Base-by-base conservation (phyloP, 2,329 filamentous ascomycete species). In the Monilinia aucupariae region DNA sequence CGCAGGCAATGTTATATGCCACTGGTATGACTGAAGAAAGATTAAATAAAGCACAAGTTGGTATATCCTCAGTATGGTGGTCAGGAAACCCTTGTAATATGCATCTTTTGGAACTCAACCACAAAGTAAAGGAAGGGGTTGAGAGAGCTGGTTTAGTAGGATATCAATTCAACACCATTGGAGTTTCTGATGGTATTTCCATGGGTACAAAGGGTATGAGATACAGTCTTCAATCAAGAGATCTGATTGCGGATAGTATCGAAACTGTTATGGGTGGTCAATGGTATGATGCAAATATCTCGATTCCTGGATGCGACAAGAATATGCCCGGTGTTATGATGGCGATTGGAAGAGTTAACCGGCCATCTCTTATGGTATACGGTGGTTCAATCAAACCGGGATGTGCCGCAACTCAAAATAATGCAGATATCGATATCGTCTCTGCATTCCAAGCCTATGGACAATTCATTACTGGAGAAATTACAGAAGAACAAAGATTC, bases 211-310 rank as follows among this genome's bases (percentile, higher is more conserved):
- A 88, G 43, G 94, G 96, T 71, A 99, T 99, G 94, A 85, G 93
- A 67, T 97, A 92, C 79, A 94, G 90, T 62, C 82, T 97, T 59
- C 94, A 97, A 80, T 96, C 91, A 70, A 85, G 94, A 75, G 94
- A 99, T 77, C 85, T 99, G 72, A 99, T 99, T 71, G 94, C 94
- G 72, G 94, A 99, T 79, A 96, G 90, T 66, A 96, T 99, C 73
- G 94, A 99, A 83, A 97, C 94, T 6, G 94, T 99, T 71, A 99
- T 97, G 92, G 89, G 92, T 69, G 94, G 92, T 20, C 94, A 99
- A 78, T 97, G 92, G 92, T 97, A 99, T 75, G 94, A 99, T 76
- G 93, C 87, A 70, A 97, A 97, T 77, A 89, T 99, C 74, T 96
- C 91, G 60, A 89, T 99, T 71, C 94, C 94, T 17, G 94, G 94